Base-by-base conservation (phyloP, 352 stramenopile genomes). In the Lagenidium giganteum region DNA sequence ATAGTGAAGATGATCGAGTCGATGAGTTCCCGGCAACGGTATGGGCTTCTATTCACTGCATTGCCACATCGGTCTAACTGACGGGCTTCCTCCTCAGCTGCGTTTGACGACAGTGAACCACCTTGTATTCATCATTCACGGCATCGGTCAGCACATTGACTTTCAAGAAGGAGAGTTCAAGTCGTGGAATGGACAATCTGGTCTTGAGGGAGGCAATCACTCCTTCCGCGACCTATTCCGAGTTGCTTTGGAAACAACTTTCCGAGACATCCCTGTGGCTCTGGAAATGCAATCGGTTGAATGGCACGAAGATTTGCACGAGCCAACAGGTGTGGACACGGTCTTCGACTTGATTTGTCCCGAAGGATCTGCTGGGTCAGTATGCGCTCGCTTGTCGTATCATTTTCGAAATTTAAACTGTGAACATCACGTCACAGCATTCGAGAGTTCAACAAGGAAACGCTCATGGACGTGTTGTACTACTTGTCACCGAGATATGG, bases 381-480 rank as follows among this genome's bases (percentile, higher is more conserved):
- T 61, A n/a, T n/a, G n/a, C n/a, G n/a, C n/a, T n/a, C n/a, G n/a
- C n/a, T n/a, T n/a, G n/a, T n/a, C n/a, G n/a, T n/a, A n/a, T n/a
- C n/a, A n/a, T n/a, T n/a, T n/a, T n/a, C n/a, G n/a, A n/a, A n/a
- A n/a, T n/a, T n/a, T n/a, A n/a, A n/a, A n/a, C n/a, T n/a, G n/a
- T n/a, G n/a, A n/a, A n/a, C n/a, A n/a, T n/a, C n/a, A n/a, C n/a
- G n/a, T n/a, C n/a, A n/a, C 51, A 87, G 76, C 28, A 83, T 96
- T 56, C 66, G 87, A 30, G 66, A 92, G 25, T 96, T 96, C 47
- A 93, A 84, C 46, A 96, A 96, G 51, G 85, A 95, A 56, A 94
- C 87, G 2, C 62, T 96, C 22, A 92, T 96, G 78, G 87, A 96
- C 42, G 71, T 95, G 16, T 43, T 96, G 9, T 96, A 95, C 34